Evolutionary conservation across 805 yeast genomes (phyloP), one percentile per base, ranked within the genome.

Genomic region (Candida boidinii): DNA sequence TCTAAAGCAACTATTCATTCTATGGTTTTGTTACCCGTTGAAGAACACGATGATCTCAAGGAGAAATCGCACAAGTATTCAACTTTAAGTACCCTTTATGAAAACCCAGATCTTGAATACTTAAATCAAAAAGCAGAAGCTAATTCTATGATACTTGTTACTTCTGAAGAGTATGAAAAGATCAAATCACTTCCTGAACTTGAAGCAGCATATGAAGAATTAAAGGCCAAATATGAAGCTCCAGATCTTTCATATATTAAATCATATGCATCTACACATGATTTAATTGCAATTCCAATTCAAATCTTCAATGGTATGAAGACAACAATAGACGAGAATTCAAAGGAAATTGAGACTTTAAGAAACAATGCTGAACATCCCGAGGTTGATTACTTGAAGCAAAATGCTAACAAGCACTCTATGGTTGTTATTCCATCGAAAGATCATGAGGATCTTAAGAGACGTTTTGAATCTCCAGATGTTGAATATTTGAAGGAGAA

Each of bases 31-130:
- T 26, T 54, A 5, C 36, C 49, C 5, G 26, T 29, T 6, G 35
- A 31, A 4, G 51, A 48, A 9, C 33, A 36, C 12, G 30, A 38
- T 27, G 30, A 28, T 19, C 9, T 34, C 15, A 33, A 36, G 2
- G 31, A 33, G 7, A 32, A 43, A 19, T 17, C 35, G 4, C 35
- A 34, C 7, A 24, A 17, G 9, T 49, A 48, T 7, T 28, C 43
- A 8, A 40, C 23, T 39, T 52, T 5, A 58, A 56, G 8, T 47
- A 56, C 20, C 49, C 45, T 11, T n/a, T n/a, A n/a, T n/a, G n/a
- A n/a, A n/a, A n/a, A n/a, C n/a, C 41, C 41, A 11, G 32, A 50
- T 3, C 22, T 43, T 11, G 56, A 50, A 1, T 49, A 48, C 24
- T 26, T 45, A n/a, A 29, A 24, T 17, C 28, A 26, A 18, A 41